These are phyloP conservation scores for Pyrenophora seminiperda DNA, from an alignment of 2,329 filamentous ascomycete species.

Conservation along the genomic window DNA sequence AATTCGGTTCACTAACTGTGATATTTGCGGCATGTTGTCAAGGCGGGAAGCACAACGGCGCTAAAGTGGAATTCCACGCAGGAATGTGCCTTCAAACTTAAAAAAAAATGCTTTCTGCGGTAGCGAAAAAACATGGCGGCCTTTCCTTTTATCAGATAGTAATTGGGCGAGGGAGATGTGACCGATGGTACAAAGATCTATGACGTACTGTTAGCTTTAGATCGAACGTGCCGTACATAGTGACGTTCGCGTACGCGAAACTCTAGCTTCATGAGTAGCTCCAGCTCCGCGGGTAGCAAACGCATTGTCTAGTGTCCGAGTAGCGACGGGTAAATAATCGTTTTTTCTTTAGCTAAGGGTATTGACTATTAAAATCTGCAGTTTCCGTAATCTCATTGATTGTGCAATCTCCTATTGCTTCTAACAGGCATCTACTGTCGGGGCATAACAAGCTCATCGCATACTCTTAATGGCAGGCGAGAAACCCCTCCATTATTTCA, in stretches of 20 bases:
- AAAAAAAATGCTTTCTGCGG: slow-evolving; percentile 3
- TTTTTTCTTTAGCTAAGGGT: background rate
- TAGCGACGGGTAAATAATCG: background rate
- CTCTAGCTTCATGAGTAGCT: slow-evolving; percentile 2
- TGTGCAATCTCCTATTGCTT: background rate
- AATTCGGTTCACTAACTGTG: slow-evolving; percentile 3
- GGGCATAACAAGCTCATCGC: background rate
- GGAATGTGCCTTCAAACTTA: background rate
- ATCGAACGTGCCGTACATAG: slow-evolving; percentile 1
- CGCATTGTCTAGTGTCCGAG: background rate
- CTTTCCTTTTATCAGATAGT: slow-evolving; percentile 3
- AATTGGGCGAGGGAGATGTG: background rate
- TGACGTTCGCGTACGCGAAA: slow-evolving; percentile 12
- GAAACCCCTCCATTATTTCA: background rate
- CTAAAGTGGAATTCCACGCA: background rate
- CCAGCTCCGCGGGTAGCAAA: background rate
- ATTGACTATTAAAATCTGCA: background rate
- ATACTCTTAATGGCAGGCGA: too few species aligned
- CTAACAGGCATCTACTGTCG: background rate
- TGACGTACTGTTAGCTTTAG: slow-evolving; percentile 10
- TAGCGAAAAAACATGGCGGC: slow-evolving; percentile 10
- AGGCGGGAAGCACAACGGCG: background rate
- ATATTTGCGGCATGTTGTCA: background rate
- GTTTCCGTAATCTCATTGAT: background rate
- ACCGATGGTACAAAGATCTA: slow-evolving; percentile 9